Evolutionary conservation across 1,284 basidiomycete species (phyloP).

Genomic region (Moniliophthora roreri): DNA sequence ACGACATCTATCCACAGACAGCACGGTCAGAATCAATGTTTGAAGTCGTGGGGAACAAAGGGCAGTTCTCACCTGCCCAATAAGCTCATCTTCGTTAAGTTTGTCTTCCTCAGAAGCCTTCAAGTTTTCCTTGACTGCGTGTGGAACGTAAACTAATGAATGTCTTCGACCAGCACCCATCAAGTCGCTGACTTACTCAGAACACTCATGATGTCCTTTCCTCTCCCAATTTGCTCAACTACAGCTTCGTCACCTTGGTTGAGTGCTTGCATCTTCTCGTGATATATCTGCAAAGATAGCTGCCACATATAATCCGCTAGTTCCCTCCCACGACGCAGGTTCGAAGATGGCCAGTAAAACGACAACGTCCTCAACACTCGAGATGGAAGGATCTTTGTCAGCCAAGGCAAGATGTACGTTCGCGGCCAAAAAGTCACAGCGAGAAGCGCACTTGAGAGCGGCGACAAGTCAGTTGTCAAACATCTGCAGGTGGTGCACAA

Average conservation of each 20-base stretch:
- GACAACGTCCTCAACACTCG: slow-evolving; percentile 35
- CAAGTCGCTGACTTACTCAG: slow-evolving; percentile 32
- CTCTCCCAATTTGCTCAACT: slow-evolving; percentile 29
- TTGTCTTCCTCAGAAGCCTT: slow-evolving; percentile 29
- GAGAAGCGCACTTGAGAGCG: background rate
- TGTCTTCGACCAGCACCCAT: no score
- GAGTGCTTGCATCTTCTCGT: slow-evolving; percentile 38
- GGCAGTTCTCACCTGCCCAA: slow-evolving; percentile 22
- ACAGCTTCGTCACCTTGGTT: slow-evolving; percentile 32
- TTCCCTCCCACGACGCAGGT: slow-evolving; percentile 31
- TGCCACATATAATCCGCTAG: slow-evolving; percentile 38
- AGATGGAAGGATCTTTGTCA: slow-evolving; percentile 32
- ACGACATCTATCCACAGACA: slow-evolving; percentile 12
- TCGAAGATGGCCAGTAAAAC: slow-evolving; percentile 32
- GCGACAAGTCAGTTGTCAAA: background rate
- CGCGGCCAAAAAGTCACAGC: slow-evolving; percentile 7
- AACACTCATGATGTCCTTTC: slow-evolving; percentile 48
- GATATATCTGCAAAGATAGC: slow-evolving; percentile 35
- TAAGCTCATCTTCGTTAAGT: slow-evolving; percentile 29
- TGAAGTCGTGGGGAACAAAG: background rate
- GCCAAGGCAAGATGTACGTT: slow-evolving; percentile 27
- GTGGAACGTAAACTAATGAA: background rate
- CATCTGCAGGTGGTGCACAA: no score
- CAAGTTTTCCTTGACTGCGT: slow-evolving; percentile 32
- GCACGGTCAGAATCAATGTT: background rate